These are phyloP conservation scores for Pythium pyrilobum DNA, from an alignment of 352 stramenopile genomes.

Conservation along the genomic window DNA sequence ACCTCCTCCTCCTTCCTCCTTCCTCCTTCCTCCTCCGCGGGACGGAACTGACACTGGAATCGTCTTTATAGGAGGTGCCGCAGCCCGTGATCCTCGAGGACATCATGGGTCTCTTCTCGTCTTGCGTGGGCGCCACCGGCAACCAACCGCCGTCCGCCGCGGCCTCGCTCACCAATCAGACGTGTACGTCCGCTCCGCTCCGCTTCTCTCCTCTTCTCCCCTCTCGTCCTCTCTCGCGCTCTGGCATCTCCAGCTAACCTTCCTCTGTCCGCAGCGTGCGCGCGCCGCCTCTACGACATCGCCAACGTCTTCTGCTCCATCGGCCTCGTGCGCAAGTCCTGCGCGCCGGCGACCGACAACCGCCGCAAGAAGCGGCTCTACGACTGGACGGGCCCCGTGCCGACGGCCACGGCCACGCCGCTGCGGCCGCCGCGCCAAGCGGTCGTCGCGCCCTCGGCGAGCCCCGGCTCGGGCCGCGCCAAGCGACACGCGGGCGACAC, in stretches of 20 bases:
- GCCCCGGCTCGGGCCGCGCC: constrained; percentile 11
- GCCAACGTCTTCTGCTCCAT: constrained; percentile 37
- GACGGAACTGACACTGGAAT: background rate
- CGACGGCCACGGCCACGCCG: constrained; percentile 18
- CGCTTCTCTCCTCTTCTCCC: background rate
- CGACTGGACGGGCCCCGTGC: constrained; percentile 25
- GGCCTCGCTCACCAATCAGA: constrained; percentile 21
- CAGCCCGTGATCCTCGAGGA: constrained; percentile 35
- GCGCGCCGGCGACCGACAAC: constrained; percentile 18
- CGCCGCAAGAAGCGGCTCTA: constrained; percentile 29
- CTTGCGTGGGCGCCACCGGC: constrained; percentile 14
- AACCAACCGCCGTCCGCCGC: background rate
- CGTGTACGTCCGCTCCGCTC: constrained; percentile 18
- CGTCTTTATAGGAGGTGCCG: constrained; percentile 18
- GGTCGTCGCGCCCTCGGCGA: constrained; percentile 10
- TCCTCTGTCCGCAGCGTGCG: constrained; percentile 16
- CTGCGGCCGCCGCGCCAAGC: constrained; percentile 9
- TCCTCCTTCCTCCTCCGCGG: background rate
- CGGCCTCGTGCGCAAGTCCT: constrained; percentile 26
- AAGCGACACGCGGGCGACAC: constrained; percentile 24
- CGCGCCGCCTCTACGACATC: constrained; percentile 32
- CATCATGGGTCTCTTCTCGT: constrained; percentile 27
- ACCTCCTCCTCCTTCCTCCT: no score
- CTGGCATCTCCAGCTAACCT: background rate
- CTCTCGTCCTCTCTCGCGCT: background rate